These are phyloP conservation scores for Cantharellus cinnabarinus DNA, from an alignment of 768 basidiomycete genomes.

Conservation along the genomic window DNA sequence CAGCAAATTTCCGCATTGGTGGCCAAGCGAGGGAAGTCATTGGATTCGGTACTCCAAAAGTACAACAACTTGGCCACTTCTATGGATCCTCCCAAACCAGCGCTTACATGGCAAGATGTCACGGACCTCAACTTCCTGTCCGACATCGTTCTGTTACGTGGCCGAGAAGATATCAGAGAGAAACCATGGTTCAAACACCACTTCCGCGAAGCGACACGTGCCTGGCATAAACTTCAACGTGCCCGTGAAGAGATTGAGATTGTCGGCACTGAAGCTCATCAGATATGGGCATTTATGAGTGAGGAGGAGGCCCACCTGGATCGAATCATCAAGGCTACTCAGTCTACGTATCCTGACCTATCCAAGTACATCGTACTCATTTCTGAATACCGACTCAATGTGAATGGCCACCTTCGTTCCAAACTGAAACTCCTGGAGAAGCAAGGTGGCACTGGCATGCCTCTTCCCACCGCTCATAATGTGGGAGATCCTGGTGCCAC, in stretches of 20 bases:
- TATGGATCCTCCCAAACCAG: background rate
- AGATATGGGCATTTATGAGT: background rate
- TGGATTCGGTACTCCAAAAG: background rate
- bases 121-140: background rate
- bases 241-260: background rate
- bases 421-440: too few relatives aligned
- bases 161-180: background rate
- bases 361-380: too few relatives aligned
- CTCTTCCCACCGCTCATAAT: too few relatives aligned
- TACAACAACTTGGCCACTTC: background rate
- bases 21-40: background rate
- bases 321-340: too few relatives aligned
- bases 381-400: too few relatives aligned
- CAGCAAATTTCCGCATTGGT: background rate
- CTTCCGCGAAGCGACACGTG: background rate
- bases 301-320: background rate
- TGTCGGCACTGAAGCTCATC: background rate
- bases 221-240: background rate
- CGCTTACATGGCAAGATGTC: background rate
- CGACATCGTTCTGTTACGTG: background rate
- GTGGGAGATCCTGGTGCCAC: too few relatives aligned
- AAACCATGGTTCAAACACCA: background rate
- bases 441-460: too few relatives aligned
- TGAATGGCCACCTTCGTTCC: too few relatives aligned
- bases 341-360: too few relatives aligned